Percentiles rank a stretch among this genome's conserved stretches.
Conservation (phyloP, 225 moss, liverwort and hornwort species). For the Sphagnum contortum region DNA sequence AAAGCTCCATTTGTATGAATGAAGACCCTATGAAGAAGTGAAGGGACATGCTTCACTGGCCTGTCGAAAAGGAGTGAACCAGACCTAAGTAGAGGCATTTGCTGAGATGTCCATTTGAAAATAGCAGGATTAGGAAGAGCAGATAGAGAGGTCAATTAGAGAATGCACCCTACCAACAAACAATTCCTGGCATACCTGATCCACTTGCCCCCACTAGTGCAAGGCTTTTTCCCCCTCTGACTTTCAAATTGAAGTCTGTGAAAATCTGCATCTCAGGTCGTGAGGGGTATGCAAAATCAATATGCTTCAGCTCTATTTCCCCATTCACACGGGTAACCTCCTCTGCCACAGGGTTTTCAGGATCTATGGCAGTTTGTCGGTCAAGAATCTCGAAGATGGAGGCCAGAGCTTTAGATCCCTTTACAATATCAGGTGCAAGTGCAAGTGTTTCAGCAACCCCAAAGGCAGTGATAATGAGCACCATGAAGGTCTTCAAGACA, state of each 20-base stretch:
- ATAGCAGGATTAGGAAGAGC: background rate
- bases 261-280: slow-evolving; percentile 49
- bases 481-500: slow-evolving; percentile 72
- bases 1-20: background rate
- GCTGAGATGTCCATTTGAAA: background rate
- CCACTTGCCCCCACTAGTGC: slow-evolving; percentile 87
- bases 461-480: slow-evolving; percentile 62
- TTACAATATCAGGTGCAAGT: slow-evolving; percentile 56
- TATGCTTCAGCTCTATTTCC: slow-evolving; percentile 44
- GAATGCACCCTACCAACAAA: background rate
- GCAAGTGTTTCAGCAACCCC: slow-evolving; percentile 59
- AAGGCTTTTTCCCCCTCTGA: slow-evolving; percentile 61
- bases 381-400: slow-evolving; percentile 54
- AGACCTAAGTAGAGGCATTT: too few species aligned
- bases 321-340: slow-evolving; percentile 38
- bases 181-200: slow-evolving; percentile 28
- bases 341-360: slow-evolving; percentile 42
- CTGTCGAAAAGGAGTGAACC: too few species aligned
- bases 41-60: too few species aligned
- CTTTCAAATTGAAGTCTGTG: slow-evolving; percentile 46
- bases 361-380: slow-evolving; percentile 54
- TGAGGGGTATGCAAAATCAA: slow-evolving; percentile 72
- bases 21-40: background rate
- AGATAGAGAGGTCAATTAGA: background rate
- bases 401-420: slow-evolving; percentile 37